phyloP scores from a whole-genome alignment of 179 eudicot genomes.

The Gypsophila paniculata region DNA sequence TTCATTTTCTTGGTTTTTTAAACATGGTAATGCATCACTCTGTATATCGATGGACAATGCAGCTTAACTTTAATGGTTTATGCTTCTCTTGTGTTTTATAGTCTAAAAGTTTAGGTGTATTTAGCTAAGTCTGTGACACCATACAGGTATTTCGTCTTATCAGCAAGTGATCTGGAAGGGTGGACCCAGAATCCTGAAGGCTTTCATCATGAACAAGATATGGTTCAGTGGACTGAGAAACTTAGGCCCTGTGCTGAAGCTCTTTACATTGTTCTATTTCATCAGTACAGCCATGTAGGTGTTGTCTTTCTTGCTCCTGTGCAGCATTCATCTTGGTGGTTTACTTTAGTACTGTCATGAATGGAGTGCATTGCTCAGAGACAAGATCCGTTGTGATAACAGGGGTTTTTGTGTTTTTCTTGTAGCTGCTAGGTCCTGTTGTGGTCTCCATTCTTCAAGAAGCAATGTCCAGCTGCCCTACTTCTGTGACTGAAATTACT shows the following conservation, averaged over 20 bases:
- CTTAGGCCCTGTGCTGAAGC: constrained; percentile 99
- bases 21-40: not conserved
- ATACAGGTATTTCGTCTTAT: constrained; percentile 88
- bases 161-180: constrained; percentile 81
- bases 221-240: constrained; percentile 92
- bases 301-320: constrained; percentile 17
- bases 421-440: constrained; percentile 92
- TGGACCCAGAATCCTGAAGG: constrained; percentile 89
- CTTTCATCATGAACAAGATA: constrained; percentile 96
- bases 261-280: constrained; percentile 82
- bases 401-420: constrained; percentile 22
- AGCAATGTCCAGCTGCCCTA: constrained; percentile 87
- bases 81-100: constrained; percentile 2
- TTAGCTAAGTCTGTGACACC: constrained; percentile 31
- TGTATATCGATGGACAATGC: not conserved
- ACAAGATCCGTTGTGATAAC: constrained; percentile 19
- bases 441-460: constrained; percentile 96
- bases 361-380: constrained; percentile 13
- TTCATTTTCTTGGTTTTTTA: not conserved
- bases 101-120: constrained; percentile 11
- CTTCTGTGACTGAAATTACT: constrained; percentile 74
- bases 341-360: constrained; percentile 1
- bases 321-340: constrained; percentile 14
- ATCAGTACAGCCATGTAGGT: constrained; percentile 91
- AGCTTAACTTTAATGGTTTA: not conserved